Percentiles rank a stretch among this genome's conserved stretches.
These are phyloP conservation scores for Abortiporus biennis DNA, from an alignment of 1,284 basidiomycete genomes.

Conservation along the genomic window DNA sequence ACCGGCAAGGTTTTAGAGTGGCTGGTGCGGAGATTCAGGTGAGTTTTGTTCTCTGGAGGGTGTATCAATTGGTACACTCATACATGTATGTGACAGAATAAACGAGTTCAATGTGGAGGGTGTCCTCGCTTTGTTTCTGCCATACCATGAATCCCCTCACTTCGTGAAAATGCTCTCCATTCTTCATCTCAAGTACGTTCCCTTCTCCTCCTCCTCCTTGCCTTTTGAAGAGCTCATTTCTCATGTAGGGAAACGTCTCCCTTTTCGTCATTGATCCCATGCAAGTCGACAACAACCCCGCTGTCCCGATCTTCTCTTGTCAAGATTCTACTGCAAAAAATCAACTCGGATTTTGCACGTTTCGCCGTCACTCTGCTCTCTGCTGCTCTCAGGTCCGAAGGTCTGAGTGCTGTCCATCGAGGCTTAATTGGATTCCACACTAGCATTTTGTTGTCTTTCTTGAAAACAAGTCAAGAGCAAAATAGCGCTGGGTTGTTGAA, in stretches of 20 bases:
- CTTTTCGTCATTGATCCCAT: slow-evolving; percentile 69
- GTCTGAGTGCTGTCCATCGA: slow-evolving; percentile 48
- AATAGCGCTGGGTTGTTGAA: too few relatives aligned
- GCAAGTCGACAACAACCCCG: slow-evolving; percentile 68
- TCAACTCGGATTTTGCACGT: slow-evolving; percentile 65
- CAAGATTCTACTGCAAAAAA: slow-evolving; percentile 59
- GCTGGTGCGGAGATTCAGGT: slow-evolving; percentile 93
- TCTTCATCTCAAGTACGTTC: slow-evolving; percentile 63
- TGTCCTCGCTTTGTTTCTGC: slow-evolving; percentile 82
- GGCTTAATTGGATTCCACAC: slow-evolving; percentile 83
- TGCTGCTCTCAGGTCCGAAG: slow-evolving; percentile 44
- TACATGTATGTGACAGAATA: slow-evolving; percentile 48
- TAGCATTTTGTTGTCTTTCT: slow-evolving; percentile 75
- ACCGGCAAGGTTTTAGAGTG: slow-evolving; percentile 92
- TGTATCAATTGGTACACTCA: too few relatives aligned
- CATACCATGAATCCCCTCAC: slow-evolving; percentile 93
- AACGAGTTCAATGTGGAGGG: slow-evolving; percentile 89
- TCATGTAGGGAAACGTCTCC: slow-evolving; percentile 35
- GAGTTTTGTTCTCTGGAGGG: slow-evolving; percentile 21
- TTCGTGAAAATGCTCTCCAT: slow-evolving; percentile 93
- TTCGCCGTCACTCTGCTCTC: slow-evolving; percentile 66
- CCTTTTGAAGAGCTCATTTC: slow-evolving; percentile 9
- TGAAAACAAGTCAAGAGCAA: slow-evolving; percentile 57
- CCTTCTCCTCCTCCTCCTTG: slow-evolving; percentile 6
- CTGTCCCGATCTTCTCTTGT: slow-evolving; percentile 67